Evolutionary conservation across 129 eudicot species (phyloP), one percentile per base, ranked within the genome.

Genomic region (Heracleum sosnowskyi): DNA sequence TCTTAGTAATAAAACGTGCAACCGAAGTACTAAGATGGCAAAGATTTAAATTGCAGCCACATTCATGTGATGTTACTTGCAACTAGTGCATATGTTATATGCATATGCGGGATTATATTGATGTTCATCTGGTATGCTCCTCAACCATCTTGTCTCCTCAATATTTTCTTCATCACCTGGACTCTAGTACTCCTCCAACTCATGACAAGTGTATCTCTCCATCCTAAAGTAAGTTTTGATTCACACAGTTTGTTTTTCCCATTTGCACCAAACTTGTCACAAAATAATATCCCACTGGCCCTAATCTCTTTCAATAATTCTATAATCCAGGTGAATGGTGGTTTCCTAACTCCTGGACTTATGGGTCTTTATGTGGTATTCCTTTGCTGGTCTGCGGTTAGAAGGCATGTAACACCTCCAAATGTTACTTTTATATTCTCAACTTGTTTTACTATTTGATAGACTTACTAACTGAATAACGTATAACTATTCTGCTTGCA

Each of bases 41-140:
- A 66, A 37, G 8, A 1, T 51, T 74, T 76, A 51, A 81, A 20
- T 40, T 87, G 74, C 89, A 90, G 96, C 83, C 96, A 81, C 72
- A 86, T 90, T 39, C 86, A 90, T 84, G 87, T 84, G 84, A 90
- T 85, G 96, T 78, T 88, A 75, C 85, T 88, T 63, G 87, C 96
- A 77, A 88, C 90, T 45, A 78, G 81, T n/a, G 87, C 96, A 47
- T 90, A 90, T 72, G 90, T 90, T 11, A 83, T 90, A 70, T 86
- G 89, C 85, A 83, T 91, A 85, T 79, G 86, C 26, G 97, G 97
- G 74, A 89, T 91, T 41, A 91, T 89, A 57, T 77, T 89, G 81
- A 87, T 91, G 97, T 91, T 89, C 86, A 87, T 91, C 51, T 91
- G 97, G 97, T 91, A 91, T 82, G 84, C 97, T 20, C 97, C 97